These are phyloP conservation scores for Papiliotrema fonsecae DNA, from an alignment of 1,284 basidiomycete genomes.

Conservation along the genomic window DNA sequence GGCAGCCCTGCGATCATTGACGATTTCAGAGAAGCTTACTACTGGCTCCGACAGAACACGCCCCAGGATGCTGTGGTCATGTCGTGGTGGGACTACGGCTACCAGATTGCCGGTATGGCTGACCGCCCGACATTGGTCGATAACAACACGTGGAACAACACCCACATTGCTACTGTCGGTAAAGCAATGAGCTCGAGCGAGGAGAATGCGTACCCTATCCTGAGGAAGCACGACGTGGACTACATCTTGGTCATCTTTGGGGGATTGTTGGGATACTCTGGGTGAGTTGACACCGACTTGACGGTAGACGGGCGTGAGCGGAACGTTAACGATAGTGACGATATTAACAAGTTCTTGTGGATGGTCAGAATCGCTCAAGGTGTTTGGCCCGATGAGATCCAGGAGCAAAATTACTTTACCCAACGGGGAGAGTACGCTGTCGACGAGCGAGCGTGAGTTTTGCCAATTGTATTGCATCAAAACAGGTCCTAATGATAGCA, in stretches of 20 bases:
- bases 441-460: constrained; percentile 67
- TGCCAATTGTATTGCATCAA: neutral
- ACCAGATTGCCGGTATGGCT: constrained; percentile 98
- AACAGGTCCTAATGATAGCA: constrained; percentile 29
- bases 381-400: constrained; percentile 97
- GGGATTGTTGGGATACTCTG: constrained; percentile 91
- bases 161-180: constrained; percentile 93
- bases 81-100: constrained; percentile 99
- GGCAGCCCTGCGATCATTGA: constrained; percentile 95
- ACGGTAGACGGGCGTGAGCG: neutral
- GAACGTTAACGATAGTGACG: constrained; percentile 55
- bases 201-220: constrained; percentile 93
- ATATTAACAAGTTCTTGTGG: constrained; percentile 99
- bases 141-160: constrained; percentile 99
- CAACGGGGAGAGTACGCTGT: constrained; percentile 89
- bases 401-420: constrained; percentile 92
- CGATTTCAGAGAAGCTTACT: constrained; percentile 99
- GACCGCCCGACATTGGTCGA: constrained; percentile 80
- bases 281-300: constrained; percentile 46
- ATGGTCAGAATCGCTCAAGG: constrained; percentile 98
- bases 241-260: constrained; percentile 96
- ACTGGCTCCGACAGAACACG: constrained; percentile 97
- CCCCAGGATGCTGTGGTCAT: constrained; percentile 86
- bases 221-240: constrained; percentile 95
- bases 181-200: constrained; percentile 95